Base-by-base conservation (phyloP, 495 filamentous ascomycete species). In the Aspergillus baeticus region DNA sequence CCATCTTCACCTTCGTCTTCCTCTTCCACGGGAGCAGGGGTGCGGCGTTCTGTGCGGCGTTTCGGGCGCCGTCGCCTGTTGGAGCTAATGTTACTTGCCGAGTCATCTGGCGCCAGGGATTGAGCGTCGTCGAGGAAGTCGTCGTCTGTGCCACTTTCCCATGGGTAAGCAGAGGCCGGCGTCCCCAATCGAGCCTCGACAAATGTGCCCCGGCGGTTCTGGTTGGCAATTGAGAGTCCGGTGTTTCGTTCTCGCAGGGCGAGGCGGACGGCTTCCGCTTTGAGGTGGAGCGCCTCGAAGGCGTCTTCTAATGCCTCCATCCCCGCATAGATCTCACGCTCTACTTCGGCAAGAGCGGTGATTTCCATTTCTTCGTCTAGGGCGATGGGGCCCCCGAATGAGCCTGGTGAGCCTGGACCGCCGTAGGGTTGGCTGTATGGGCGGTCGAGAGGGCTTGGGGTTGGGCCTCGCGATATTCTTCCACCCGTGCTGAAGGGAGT, bases 241-340 rank as follows among this genome's bases (percentile, higher is more conserved):
- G 90, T 88, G 20, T 85, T 83, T 17, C 92, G 86, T 61, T 92
- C 86, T 5, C 91, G 85, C 2, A 98, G 81, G 2, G 86, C 81
- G 13, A 82, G 84, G 0, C 95, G 88, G 15, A 98, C 89, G 0
- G 77, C 67, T 63, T 98, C 91, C 14, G 95, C 92, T 63, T 86
- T 88, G 62, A 79, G 78, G 63, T 98, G 95, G 29, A 98, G 83
- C 41, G 84, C 88, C 73, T 98, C 95, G 59, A 98, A 96, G 3
- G 94, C 92, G 67, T 96, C 89, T 71, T 98, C 95, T 31, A 98
- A 82, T 13, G 87, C 84, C 70, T 98, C 94, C 88, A 98, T 96
- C 39, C 91, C 87, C 23, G 82, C 81, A 74, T 89, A 96, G 59
- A 98, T 96, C 61, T 96, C 92, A 5, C 90, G 85, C 65, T 98